Evolutionary conservation across 441 rosid genomes (phyloP).

Genomic region (Biscutella laevigata): DNA sequence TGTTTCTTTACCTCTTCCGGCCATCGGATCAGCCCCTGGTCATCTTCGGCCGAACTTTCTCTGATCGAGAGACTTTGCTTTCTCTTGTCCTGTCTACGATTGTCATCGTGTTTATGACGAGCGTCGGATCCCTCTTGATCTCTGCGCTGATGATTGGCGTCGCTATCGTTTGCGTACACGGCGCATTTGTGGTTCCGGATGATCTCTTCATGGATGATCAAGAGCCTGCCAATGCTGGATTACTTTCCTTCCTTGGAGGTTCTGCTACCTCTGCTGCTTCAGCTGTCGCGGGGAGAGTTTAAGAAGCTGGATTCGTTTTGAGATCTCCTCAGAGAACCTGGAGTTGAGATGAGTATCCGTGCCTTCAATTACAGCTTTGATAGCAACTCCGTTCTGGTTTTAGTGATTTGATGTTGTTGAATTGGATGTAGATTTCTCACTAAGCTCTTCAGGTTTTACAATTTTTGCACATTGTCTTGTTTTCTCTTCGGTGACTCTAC

Average conservation of each 20-base stretch:
- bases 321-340: too few species aligned
- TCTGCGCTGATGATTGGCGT: conserved; percentile 46
- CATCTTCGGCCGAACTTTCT: conserved; percentile 39
- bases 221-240: conserved; percentile 39
- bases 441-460: too few species aligned
- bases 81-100: conserved; percentile 35
- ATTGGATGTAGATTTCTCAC: too few species aligned
- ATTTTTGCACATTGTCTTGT: too few species aligned
- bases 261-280: conserved; percentile 39
- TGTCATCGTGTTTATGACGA: conserved; percentile 54
- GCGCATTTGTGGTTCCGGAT: conserved; percentile 60
- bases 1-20: conserved; percentile 47
- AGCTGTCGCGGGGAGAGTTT: too few species aligned
- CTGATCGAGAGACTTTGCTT: conserved; percentile 55
- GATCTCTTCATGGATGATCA: conserved; percentile 59
- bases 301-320: too few species aligned
- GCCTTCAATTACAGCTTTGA: too few species aligned
- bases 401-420: too few species aligned
- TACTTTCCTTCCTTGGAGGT: conserved; percentile 50
- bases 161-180: conserved; percentile 47
- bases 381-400: too few species aligned
- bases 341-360: too few species aligned
- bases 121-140: conserved; percentile 52
- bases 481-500: too few species aligned
- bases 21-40: conserved; percentile 52